These are phyloP conservation scores for Glonium stellatum DNA, from an alignment of 495 filamentous ascomycete genomes.

Conservation along the genomic window DNA sequence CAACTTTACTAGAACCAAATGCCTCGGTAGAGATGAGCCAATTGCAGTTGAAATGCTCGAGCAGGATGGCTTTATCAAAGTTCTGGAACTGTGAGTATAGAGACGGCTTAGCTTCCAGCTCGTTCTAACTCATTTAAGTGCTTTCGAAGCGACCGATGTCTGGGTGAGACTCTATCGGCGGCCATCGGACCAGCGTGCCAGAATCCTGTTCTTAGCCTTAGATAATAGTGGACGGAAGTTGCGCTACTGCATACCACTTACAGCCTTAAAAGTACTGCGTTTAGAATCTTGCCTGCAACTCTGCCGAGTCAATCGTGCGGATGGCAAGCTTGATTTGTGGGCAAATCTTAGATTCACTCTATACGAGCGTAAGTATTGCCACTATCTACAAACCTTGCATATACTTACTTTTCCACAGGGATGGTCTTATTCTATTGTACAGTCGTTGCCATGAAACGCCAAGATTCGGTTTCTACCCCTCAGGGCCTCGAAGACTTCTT, in stretches of 20 bases:
- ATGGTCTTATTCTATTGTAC: slow-evolving; percentile 77
- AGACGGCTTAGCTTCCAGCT: not conserved
- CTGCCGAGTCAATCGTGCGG: slow-evolving; percentile 40
- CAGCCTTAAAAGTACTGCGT: slow-evolving; percentile 49
- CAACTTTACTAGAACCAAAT: slow-evolving; percentile 40
- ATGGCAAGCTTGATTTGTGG: slow-evolving; percentile 48
- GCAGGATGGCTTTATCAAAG: slow-evolving; percentile 31
- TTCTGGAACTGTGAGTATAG: slow-evolving; percentile 43
- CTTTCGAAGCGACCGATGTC: slow-evolving; percentile 44
- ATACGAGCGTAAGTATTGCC: slow-evolving; percentile 48
- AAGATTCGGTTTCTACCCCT: slow-evolving; percentile 51
- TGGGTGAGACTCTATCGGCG: slow-evolving; percentile 51
- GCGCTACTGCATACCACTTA: slow-evolving; percentile 47
- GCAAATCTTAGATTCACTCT: slow-evolving; percentile 50
- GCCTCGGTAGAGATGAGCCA: slow-evolving; percentile 41
- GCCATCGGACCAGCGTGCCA: slow-evolving; percentile 46
- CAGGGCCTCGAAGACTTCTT: slow-evolving; percentile 51
- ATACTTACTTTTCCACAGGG: slow-evolving; percentile 35
- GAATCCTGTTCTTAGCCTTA: slow-evolving; percentile 50
- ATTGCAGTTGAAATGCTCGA: slow-evolving; percentile 38
- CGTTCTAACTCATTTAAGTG: slow-evolving; percentile 17
- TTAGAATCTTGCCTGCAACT: slow-evolving; percentile 49
- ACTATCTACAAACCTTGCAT: not conserved
- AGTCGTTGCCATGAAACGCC: slow-evolving; percentile 65
- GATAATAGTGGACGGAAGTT: slow-evolving; percentile 33